A percentile compares a stretch with the other conserved stretches of the same genome.
Evolutionary conservation across 352 stramenopile species (phyloP).

Genomic region (Chrysophaeum taylorii): DNA sequence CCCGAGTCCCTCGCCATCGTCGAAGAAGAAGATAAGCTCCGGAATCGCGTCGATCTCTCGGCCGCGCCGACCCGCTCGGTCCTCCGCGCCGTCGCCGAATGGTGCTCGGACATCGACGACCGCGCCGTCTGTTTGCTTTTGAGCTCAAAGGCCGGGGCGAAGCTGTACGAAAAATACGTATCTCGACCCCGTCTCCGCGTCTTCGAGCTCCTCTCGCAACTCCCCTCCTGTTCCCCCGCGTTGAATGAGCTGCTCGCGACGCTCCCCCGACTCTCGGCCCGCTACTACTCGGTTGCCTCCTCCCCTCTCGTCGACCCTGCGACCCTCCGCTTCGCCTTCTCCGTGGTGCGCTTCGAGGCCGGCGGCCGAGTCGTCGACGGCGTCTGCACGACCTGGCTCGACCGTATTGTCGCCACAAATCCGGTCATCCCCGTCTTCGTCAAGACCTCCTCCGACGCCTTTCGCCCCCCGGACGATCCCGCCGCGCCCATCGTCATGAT

Average conservation of each 20-base stretch:
- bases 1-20: conserved; percentile 42
- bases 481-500: conserved; percentile 80
- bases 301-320: conserved; percentile 63
- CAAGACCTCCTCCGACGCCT: conserved; percentile 53
- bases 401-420: conserved; percentile 37
- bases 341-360: conserved; percentile 69
- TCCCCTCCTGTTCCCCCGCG: conserved; percentile 73
- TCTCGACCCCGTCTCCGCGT: conserved; percentile 70
- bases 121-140: conserved; percentile 59
- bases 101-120: conserved; percentile 44
- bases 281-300: conserved; percentile 88
- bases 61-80: conserved; percentile 3
- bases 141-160: conserved; percentile 50
- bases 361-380: conserved; percentile 24
- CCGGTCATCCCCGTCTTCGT: conserved; percentile 28
- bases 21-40: conserved; percentile 61
- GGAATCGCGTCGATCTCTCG: conserved; percentile 65
- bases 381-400: conserved; percentile 47
- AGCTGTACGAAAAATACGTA: conserved; percentile 56
- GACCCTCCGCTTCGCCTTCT: conserved; percentile 62
- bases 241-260: conserved; percentile 69
- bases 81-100: conserved; percentile 38
- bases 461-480: conserved; percentile 65
- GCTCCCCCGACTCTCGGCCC: conserved; percentile 71
- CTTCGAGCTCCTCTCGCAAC: conserved; percentile 75